Conservation (phyloP, 2,329 filamentous ascomycete species). For the Apiospora sp. region DNA sequence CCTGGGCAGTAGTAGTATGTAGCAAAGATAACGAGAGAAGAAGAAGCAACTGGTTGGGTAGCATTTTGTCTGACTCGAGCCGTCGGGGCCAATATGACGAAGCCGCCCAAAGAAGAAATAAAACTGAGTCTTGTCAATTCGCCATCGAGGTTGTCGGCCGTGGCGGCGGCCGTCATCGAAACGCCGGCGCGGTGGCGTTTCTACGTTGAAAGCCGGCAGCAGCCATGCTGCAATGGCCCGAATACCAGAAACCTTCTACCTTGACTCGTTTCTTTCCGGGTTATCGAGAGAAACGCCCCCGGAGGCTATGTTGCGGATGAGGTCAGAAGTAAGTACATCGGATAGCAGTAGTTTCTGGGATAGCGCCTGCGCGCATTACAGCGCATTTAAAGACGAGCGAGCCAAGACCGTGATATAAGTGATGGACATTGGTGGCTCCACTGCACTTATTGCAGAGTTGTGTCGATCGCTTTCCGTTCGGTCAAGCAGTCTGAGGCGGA, state of each 20-base stretch:
- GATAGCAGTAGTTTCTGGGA: not conserved
- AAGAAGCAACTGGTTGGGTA: not conserved
- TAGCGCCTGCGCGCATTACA: not conserved
- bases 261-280: too few relatives aligned
- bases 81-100: not conserved
- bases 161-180: not conserved
- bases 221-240: not conserved
- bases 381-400: not conserved
- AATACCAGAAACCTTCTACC: too few relatives aligned
- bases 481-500: not conserved
- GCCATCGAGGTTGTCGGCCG: not conserved
- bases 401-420: not conserved
- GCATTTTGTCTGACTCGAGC: not conserved
- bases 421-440: conserved; percentile 1
- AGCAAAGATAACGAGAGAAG: not conserved
- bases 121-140: not conserved
- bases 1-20: not conserved
- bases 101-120: not conserved
- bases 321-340: too few relatives aligned
- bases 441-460: not conserved
- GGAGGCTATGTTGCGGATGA: not conserved
- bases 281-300: too few relatives aligned
- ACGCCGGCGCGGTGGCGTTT: not conserved
- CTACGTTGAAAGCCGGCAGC: not conserved
- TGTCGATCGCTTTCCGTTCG: not conserved